These are phyloP conservation scores for Pyrenula massariospora DNA, from an alignment of 495 filamentous ascomycete species.

Conservation along the genomic window DNA sequence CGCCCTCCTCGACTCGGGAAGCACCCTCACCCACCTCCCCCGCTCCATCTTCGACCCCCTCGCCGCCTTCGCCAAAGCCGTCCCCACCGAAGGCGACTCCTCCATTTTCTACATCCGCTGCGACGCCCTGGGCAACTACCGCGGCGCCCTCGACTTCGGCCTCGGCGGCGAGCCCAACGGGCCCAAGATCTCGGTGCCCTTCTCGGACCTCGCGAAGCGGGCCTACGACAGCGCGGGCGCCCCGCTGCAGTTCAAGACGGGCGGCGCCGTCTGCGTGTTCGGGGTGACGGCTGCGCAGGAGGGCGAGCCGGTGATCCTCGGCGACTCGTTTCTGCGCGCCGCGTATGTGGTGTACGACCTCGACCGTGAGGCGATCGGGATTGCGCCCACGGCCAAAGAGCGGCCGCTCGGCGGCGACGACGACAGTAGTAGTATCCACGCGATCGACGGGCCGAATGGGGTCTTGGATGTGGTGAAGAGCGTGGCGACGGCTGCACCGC, in stretches of 20 bases:
- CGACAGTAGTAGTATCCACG: not conserved
- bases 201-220: slow-evolving; percentile 57
- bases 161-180: slow-evolving; percentile 22
- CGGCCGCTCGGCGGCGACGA: slow-evolving; percentile 59
- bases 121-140: slow-evolving; percentile 39
- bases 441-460: not conserved
- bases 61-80: slow-evolving; percentile 11
- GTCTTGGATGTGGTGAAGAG: not conserved
- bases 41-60: slow-evolving; percentile 5
- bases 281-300: slow-evolving; percentile 25
- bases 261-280: slow-evolving; percentile 5
- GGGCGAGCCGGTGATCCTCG: slow-evolving; percentile 21
- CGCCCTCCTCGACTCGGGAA: slow-evolving; percentile 25
- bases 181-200: slow-evolving; percentile 46
- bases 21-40: slow-evolving; percentile 6
- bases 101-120: slow-evolving; percentile 44
- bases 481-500: not conserved
- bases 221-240: slow-evolving; percentile 16
- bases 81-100: slow-evolving; percentile 45
- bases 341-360: slow-evolving; percentile 72
- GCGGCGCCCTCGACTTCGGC: slow-evolving; percentile 42
- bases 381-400: slow-evolving; percentile 65
- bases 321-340: slow-evolving; percentile 66
- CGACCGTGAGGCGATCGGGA: slow-evolving; percentile 57
- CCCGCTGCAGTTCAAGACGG: slow-evolving; percentile 5